Base-by-base conservation (phyloP, 108 stramenopile species). In the Hondaea fermentalgiana region DNA sequence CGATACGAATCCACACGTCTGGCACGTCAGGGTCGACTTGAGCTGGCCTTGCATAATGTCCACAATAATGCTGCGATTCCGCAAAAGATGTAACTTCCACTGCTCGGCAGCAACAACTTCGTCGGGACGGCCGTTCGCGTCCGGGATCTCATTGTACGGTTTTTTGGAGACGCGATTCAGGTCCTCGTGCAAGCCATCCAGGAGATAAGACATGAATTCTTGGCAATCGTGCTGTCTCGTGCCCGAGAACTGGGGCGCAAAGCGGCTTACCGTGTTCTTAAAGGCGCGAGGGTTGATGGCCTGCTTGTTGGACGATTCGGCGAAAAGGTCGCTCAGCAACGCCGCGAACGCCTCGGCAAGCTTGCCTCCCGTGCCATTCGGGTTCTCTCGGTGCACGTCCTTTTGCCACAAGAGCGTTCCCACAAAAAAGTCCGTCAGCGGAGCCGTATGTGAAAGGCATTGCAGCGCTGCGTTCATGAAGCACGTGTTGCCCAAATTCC, bases 41-140 rank as follows among this genome's bases (percentile, higher is more conserved):
- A 98, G 93, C 90, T 98, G 98, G n/a, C 98, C 98, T 89, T 98
- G 97, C 90, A 98, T 97, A 59, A 98, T 91, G 69, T 98, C 98
- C 10, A 97, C 97, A 44, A 98, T 93, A 23, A 98, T 93, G 5
- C 95, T 95, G 64, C 94, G 93, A 92, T 98, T 96, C 29, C 97
- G 92, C 72, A 87, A 55, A 71, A 98, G 72, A 90, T 98, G 96
- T 64, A 95, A 93, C 23, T 94, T 92, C 97, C 97, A 98, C 17
- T 96, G 94, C 57, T 93, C 90, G 17, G 95, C 93, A 5, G 97
- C 97, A 72, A 96, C 95, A 6, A 91, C 92, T 45, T 95, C 95
- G 88, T 96, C 95, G 6, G 53, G 25, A 1, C 53, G 53, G 5
- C 53, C 87, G 35, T 94, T 92, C 28, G 89, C 29, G 60, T 97